Conservation (phyloP, 2,329 filamentous ascomycete genomes). For the Aspergillus quadrilineatus region DNA sequence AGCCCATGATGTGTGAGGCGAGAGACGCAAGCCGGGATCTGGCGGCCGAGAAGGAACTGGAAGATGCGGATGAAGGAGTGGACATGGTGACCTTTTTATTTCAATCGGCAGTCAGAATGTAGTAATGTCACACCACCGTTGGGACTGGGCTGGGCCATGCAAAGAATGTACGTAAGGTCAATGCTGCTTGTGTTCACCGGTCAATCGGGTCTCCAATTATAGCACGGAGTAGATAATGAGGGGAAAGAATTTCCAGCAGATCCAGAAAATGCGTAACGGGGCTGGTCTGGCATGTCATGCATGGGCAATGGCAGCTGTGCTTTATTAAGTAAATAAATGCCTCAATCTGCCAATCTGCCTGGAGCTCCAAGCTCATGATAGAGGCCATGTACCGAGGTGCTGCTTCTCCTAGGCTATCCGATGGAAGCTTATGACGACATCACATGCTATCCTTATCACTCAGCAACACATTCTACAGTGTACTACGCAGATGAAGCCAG, state of each 20-base stretch:
- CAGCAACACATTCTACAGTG: no score
- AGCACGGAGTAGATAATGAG: slow-evolving; percentile 4
- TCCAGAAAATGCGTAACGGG: not conserved
- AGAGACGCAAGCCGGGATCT: slow-evolving; percentile 35
- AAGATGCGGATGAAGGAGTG: slow-evolving; percentile 16
- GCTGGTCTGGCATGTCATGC: not conserved
- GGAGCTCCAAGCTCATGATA: slow-evolving; percentile 4
- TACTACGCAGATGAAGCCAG: not conserved
- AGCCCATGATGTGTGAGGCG: slow-evolving; percentile 63
- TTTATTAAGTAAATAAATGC: slow-evolving; percentile 12
- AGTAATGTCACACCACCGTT: slow-evolving; percentile 23
- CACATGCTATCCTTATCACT: not conserved
- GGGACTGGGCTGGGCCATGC: not conserved
- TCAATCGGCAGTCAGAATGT: slow-evolving; percentile 16
- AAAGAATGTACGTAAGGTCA: not conserved
- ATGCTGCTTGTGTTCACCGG: slow-evolving; percentile 40
- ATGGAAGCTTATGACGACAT: slow-evolving; percentile 8
- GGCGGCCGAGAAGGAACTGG: slow-evolving; percentile 21
- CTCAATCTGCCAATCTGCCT: not conserved
- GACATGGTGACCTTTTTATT: slow-evolving; percentile 21
- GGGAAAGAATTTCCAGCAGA: not conserved
- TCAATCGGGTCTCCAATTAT: slow-evolving; percentile 8
- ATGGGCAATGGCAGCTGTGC: not conserved
- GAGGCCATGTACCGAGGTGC: slow-evolving; percentile 3
- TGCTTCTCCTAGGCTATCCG: not conserved